phyloP scores from a whole-genome alignment of 352 stramenopile genomes.

The Pythium brachiatum region DNA sequence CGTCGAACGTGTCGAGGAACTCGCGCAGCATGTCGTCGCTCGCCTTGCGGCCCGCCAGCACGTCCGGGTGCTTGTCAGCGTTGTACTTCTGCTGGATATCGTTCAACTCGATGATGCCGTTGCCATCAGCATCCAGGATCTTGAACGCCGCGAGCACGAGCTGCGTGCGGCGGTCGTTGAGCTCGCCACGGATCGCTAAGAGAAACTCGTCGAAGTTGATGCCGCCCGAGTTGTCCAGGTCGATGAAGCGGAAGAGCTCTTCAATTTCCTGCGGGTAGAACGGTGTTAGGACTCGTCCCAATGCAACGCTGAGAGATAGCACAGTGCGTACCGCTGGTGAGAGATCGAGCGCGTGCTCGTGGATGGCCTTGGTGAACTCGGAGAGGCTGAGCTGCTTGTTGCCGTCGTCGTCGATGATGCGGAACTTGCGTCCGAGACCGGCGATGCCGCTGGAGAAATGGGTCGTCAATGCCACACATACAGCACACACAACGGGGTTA shows the following conservation, averaged over 20 bases:
- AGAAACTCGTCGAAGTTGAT: constrained; percentile 89
- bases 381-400: constrained; percentile 68
- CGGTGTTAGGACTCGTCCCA: too few relatives aligned
- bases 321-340: constrained; percentile 37
- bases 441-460: constrained; percentile 47
- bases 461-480: neutral
- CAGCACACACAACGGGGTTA: constrained; percentile 5
- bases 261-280: constrained; percentile 45
- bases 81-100: constrained; percentile 81
- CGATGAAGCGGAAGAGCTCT: constrained; percentile 84
- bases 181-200: constrained; percentile 55
- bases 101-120: constrained; percentile 68
- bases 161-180: constrained; percentile 73
- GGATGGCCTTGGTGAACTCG: constrained; percentile 80
- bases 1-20: constrained; percentile 87
- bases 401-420: constrained; percentile 88
- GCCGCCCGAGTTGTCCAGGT: constrained; percentile 71
- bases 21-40: constrained; percentile 73
- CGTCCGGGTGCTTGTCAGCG: constrained; percentile 81
- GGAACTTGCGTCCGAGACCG: constrained; percentile 79
- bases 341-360: constrained; percentile 61
- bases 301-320: too few relatives aligned
- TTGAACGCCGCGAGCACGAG: constrained; percentile 80
- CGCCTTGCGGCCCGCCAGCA: constrained; percentile 70
- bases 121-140: constrained; percentile 70